These are phyloP conservation scores for Pseudopithomyces chartarum DNA, from an alignment of 2,329 filamentous ascomycete genomes.

Conservation along the genomic window DNA sequence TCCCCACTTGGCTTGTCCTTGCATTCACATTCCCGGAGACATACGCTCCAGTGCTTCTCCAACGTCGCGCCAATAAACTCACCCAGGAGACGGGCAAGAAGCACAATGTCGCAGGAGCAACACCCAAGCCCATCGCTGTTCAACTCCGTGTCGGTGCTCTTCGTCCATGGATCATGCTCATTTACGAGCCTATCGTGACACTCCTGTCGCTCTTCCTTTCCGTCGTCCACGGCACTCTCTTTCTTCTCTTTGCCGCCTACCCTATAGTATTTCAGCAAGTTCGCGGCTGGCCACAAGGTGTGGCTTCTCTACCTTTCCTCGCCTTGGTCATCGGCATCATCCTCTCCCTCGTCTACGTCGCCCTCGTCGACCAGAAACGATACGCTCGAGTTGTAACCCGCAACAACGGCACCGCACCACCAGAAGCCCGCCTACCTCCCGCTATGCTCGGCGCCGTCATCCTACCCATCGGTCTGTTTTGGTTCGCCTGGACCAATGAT, in stretches of 20 bases:
- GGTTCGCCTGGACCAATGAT: slow-evolving; percentile 47
- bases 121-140: slow-evolving; percentile 32
- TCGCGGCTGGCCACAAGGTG: slow-evolving; percentile 61
- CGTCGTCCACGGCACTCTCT: slow-evolving; percentile 36
- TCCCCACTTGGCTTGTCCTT: slow-evolving; percentile 67
- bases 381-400: slow-evolving; percentile 17
- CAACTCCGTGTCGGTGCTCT: slow-evolving; percentile 48
- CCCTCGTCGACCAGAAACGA: not conserved
- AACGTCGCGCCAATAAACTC: slow-evolving; percentile 63
- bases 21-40: slow-evolving; percentile 82
- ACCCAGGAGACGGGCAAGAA: slow-evolving; percentile 62
- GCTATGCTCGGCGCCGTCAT: slow-evolving; percentile 64
- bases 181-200: slow-evolving; percentile 59
- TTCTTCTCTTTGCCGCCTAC: slow-evolving; percentile 53
- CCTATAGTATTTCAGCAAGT: slow-evolving; percentile 58
- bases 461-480: slow-evolving; percentile 54
- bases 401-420: slow-evolving; percentile 60
- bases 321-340: slow-evolving; percentile 43
- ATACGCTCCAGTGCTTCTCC: slow-evolving; percentile 63
- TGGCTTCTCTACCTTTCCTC: slow-evolving; percentile 63
- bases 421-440: slow-evolving; percentile 67
- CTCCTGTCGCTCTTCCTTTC: slow-evolving; percentile 19
- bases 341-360: not conserved
- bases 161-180: slow-evolving; percentile 58
- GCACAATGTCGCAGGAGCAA: not conserved